Percentiles rank a stretch among this genome's conserved stretches.
phyloP scores from a whole-genome alignment of 345 rosid genomes.

The Camelina sativa region DNA sequence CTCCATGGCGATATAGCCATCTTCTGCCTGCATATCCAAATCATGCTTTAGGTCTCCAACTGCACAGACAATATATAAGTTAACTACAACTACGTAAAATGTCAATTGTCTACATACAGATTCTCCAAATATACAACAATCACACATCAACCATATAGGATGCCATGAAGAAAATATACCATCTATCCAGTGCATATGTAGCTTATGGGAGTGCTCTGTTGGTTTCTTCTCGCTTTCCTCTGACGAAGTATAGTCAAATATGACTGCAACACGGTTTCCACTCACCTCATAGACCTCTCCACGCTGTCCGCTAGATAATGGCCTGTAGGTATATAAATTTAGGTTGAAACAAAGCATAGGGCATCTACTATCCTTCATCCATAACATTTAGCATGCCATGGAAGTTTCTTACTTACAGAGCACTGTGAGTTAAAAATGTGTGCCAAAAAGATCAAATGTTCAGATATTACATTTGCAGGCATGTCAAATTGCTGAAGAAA shows the following conservation, averaged over 20 bases:
- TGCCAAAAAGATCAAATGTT: constrained; percentile 2
- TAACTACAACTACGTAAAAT: constrained; percentile 24
- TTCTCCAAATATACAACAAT: constrained; percentile 14
- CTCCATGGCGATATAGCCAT: constrained; percentile 81
- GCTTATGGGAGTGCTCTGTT: constrained; percentile 51
- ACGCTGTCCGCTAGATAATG: constrained; percentile 73
- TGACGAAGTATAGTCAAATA: constrained; percentile 67
- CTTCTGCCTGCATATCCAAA: constrained; percentile 76
- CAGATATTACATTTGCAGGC: constrained; percentile 6
- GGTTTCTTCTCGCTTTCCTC: constrained; percentile 53
- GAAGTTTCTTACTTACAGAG: not conserved
- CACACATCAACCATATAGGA: constrained; percentile 18
- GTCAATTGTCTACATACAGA: not conserved
- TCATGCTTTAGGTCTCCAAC: constrained; percentile 86
- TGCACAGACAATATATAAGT: constrained; percentile 43
- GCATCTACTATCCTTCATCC: not conserved
- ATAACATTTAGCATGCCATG: not conserved
- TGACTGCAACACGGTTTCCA: constrained; percentile 72
- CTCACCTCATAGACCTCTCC: constrained; percentile 88
- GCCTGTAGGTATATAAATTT: constrained; percentile 54
- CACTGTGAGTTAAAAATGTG: constrained; percentile 16
- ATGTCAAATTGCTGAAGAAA: not conserved
- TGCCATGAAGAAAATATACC: constrained; percentile 50
- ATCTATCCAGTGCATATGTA: constrained; percentile 73
- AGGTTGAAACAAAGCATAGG: constrained; percentile 12